Evolutionary conservation across 345 rosid species (phyloP).

Genomic region (Ceriops zippeliana): DNA sequence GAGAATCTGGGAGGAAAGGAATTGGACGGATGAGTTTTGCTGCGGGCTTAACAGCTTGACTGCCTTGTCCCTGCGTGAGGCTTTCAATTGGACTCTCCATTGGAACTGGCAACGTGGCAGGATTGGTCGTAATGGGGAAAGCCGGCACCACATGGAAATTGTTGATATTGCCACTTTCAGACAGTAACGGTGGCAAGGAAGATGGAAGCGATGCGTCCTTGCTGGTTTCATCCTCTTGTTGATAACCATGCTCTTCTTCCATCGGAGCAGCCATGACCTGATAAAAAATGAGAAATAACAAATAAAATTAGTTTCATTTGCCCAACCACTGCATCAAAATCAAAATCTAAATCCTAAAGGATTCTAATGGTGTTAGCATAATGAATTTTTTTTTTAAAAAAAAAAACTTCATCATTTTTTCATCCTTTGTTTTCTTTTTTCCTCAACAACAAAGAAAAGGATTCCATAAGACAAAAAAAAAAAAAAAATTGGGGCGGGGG

Average conservation of each 20-base stretch:
- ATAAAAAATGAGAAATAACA: background rate
- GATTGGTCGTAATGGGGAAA: constrained; percentile 24
- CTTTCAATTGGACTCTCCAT: constrained; percentile 36
- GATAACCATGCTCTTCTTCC: constrained; percentile 43
- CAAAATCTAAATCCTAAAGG: background rate
- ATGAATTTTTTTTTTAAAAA: background rate
- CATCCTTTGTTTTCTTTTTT: background rate
- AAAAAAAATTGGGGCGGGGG: no score
- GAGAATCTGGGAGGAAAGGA: constrained; percentile 27
- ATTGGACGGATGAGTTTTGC: constrained; percentile 31
- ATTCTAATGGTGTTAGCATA: no score
- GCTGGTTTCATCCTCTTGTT: constrained; percentile 21
- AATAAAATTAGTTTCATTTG: background rate
- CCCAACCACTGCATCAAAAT: background rate
- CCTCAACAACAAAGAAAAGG: background rate
- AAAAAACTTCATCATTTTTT: background rate
- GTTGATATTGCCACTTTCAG: constrained; percentile 29
- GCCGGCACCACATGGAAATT: constrained; percentile 36
- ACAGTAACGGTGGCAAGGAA: constrained; percentile 22
- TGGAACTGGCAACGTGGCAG: constrained; percentile 28
- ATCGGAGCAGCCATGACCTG: constrained; percentile 57
- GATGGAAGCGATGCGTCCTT: constrained; percentile 21
- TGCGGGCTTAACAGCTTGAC: constrained; percentile 19
- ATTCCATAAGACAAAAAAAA: background rate
- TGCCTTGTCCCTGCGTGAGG: constrained; percentile 21